Percentiles rank a stretch among this genome's conserved stretches.
Evolutionary conservation across 129 eudicot species (phyloP).

Genomic region (Saposhnikovia divaricata): DNA sequence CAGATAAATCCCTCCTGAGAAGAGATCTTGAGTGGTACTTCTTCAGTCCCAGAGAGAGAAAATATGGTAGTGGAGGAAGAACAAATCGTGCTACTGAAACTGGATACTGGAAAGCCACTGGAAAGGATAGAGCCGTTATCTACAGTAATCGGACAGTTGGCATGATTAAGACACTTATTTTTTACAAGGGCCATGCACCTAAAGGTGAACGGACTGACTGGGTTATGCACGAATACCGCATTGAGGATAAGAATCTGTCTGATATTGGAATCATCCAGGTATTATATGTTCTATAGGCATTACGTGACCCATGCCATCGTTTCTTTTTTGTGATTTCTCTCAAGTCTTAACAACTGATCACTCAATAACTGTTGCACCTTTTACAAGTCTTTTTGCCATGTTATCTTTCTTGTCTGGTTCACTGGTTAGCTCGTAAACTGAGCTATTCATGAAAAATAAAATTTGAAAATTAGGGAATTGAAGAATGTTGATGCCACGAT

Average conservation of each 20-base stretch:
- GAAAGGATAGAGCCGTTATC: slow-evolving; percentile 48
- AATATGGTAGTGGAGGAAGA: slow-evolving; percentile 53
- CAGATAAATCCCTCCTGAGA: slow-evolving; percentile 53
- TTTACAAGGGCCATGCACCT: slow-evolving; percentile 56
- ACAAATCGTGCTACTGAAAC: slow-evolving; percentile 52
- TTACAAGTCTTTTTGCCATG: not conserved
- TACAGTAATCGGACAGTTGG: slow-evolving; percentile 47
- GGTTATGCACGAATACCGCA: slow-evolving; percentile 68
- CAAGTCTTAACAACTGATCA: not conserved
- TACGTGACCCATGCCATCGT: not conserved
- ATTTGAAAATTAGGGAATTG: not conserved
- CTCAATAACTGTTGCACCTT: not conserved
- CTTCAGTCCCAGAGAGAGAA: slow-evolving; percentile 63
- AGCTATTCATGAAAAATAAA: not conserved
- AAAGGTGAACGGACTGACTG: slow-evolving; percentile 69
- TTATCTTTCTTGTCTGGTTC: not conserved
- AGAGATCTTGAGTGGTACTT: slow-evolving; percentile 78
- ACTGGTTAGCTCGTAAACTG: not conserved
- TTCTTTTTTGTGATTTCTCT: not conserved
- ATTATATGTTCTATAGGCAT: not conserved
- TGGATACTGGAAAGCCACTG: slow-evolving; percentile 87
- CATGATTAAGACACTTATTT: slow-evolving; percentile 57
- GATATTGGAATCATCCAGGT: slow-evolving; percentile 41
- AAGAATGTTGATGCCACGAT: not conserved
- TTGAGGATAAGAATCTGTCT: slow-evolving; percentile 41